Evolutionary conservation across 441 rosid genomes (phyloP).

Genomic region (Oxalis stricta): DNA sequence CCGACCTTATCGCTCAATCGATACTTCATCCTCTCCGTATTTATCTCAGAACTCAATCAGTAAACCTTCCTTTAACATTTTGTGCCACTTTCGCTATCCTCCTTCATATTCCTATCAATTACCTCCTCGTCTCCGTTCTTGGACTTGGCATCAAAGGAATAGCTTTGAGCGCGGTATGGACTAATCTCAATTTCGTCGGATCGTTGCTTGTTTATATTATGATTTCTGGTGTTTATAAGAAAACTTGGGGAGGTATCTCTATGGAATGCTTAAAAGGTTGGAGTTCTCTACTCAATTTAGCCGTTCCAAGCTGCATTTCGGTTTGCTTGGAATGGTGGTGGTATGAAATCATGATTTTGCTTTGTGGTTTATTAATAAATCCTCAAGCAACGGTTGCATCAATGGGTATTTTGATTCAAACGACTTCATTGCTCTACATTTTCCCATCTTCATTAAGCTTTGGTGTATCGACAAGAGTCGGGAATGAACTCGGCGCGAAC

Average conservation of each 20-base stretch:
- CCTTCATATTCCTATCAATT: constrained; percentile 61
- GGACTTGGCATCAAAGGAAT: constrained; percentile 73
- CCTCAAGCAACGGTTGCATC: constrained; percentile 79
- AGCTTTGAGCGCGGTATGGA: constrained; percentile 58
- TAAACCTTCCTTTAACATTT: constrained; percentile 58
- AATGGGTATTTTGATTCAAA: constrained; percentile 84
- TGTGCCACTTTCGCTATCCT: constrained; percentile 54
- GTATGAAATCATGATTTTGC: constrained; percentile 84
- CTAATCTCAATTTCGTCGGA: constrained; percentile 55
- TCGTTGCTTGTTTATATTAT: constrained; percentile 42
- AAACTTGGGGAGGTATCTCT: constrained; percentile 58
- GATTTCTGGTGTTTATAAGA: constrained; percentile 37
- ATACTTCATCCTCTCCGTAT: constrained; percentile 66
- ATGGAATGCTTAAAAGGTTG: constrained; percentile 51
- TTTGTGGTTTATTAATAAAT: constrained; percentile 56
- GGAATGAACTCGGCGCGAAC: constrained; percentile 76
- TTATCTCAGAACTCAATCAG: constrained; percentile 71
- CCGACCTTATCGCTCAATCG: constrained; percentile 60
- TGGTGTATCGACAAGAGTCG: constrained; percentile 68
- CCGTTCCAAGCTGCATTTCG: constrained; percentile 75
- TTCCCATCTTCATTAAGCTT: constrained; percentile 80
- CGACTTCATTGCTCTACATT: constrained; percentile 72
- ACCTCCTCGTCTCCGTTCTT: constrained; percentile 40
- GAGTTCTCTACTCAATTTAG: constrained; percentile 38
- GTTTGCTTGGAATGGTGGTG: constrained; percentile 98